These are phyloP conservation scores for Bertia moriformis DNA, from an alignment of 2,329 filamentous ascomycete species.

Conservation along the genomic window DNA sequence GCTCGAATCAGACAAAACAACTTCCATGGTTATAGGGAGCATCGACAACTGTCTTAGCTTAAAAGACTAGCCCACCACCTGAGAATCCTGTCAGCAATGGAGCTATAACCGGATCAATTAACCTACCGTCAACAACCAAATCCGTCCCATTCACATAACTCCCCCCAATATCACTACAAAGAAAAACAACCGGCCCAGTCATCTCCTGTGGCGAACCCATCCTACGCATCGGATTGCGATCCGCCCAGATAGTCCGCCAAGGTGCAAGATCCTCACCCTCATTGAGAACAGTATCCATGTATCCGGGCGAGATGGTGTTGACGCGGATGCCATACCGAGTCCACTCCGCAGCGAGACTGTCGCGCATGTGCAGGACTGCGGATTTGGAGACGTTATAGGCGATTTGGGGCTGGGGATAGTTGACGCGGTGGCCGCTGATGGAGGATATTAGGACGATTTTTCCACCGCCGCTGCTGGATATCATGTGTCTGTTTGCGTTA, in stretches of 20 bases:
- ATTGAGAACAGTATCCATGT: conserved; percentile 66
- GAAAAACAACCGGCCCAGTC: conserved; percentile 43
- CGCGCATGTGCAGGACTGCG: conserved; percentile 46
- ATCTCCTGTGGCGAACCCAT: conserved; percentile 53
- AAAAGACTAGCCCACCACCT: background rate
- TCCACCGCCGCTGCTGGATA: conserved; percentile 32
- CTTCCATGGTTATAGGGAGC: too few species aligned
- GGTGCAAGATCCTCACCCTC: conserved; percentile 42
- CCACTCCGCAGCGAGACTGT: conserved; percentile 60
- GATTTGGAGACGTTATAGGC: conserved; percentile 64
- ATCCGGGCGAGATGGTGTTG: conserved; percentile 59
- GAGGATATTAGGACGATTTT: conserved; percentile 53
- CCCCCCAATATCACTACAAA: conserved; percentile 41
- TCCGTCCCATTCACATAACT: conserved; percentile 57
- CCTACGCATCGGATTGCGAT: conserved; percentile 44
- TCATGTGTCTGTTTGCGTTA: conserved; percentile 33
- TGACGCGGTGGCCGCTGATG: conserved; percentile 54
- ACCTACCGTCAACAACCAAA: conserved; percentile 43
- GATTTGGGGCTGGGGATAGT: conserved; percentile 58
- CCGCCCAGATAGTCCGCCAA: conserved; percentile 38
- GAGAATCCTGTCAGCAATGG: background rate
- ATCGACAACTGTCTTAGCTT: too few species aligned
- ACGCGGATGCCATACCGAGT: conserved; percentile 54
- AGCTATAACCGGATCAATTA: background rate
- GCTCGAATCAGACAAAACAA: too few species aligned